Conservation (phyloP, 2,329 filamentous ascomycete genomes). For the Colletotrichum eleusines region DNA sequence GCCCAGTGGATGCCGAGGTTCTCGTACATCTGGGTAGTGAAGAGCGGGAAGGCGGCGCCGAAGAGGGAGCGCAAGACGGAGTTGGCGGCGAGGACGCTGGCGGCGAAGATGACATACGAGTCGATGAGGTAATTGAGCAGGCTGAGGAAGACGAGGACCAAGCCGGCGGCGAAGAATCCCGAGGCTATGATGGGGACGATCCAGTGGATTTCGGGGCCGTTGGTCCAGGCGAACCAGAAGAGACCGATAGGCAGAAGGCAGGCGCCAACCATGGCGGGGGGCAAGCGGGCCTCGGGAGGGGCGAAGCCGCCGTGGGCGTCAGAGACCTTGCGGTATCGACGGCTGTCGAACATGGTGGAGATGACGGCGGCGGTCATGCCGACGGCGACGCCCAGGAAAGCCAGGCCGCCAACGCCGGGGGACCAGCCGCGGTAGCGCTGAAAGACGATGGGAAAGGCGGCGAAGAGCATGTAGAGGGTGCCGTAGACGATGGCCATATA, state of each 20-base stretch:
- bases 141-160: conserved; percentile 67
- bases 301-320: conserved; percentile 60
- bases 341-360: conserved; percentile 61
- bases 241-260: conserved; percentile 66
- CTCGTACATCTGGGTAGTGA: conserved; percentile 71
- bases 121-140: conserved; percentile 70
- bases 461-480: conserved; percentile 71
- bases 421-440: conserved; percentile 70
- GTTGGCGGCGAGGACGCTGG: conserved; percentile 80
- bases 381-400: conserved; percentile 77
- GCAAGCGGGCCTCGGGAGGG: conserved; percentile 68
- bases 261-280: conserved; percentile 66
- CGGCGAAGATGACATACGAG: conserved; percentile 74
- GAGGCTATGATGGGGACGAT: conserved; percentile 56
- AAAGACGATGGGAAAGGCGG: conserved; percentile 75
- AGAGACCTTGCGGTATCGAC: conserved; percentile 55
- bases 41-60: conserved; percentile 79
- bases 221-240: conserved; percentile 71
- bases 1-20: conserved; percentile 82
- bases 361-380: conserved; percentile 71
- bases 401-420: conserved; percentile 69
- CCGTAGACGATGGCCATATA: conserved; percentile 75
- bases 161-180: conserved; percentile 52
- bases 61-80: conserved; percentile 78
- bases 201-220: conserved; percentile 62